A percentile compares a stretch with the other conserved stretches of the same genome.
phyloP scores from a whole-genome alignment of 495 filamentous ascomycete species.

The Penicillium pulvis region DNA sequence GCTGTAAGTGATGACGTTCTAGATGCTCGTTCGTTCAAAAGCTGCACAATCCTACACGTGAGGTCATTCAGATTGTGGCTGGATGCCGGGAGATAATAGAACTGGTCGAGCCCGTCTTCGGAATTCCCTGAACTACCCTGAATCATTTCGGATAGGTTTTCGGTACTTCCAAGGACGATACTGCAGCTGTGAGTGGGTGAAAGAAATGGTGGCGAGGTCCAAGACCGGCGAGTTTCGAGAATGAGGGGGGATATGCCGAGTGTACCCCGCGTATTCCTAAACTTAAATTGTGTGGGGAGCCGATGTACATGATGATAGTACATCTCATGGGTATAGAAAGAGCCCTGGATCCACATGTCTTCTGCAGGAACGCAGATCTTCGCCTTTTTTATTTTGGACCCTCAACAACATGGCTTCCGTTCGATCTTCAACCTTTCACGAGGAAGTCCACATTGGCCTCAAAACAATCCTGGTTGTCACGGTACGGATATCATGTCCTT shows the following conservation, averaged over 20 bases:
- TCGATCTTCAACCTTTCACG: background rate
- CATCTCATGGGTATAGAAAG: background rate
- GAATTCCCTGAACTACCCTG: background rate
- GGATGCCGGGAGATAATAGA: background rate
- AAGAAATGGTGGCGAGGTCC: background rate
- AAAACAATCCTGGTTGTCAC: background rate
- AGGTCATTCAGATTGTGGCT: background rate
- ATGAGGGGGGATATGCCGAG: background rate
- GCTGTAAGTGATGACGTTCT: background rate
- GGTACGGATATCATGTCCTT: background rate
- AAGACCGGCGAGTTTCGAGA: background rate
- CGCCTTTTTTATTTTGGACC: background rate
- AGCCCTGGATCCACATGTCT: background rate
- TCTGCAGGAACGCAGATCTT: background rate
- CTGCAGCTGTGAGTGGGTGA: background rate
- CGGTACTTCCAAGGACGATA: background rate
- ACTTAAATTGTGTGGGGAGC: background rate
- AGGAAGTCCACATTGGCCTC: background rate
- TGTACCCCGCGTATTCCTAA: background rate
- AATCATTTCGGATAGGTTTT: background rate
- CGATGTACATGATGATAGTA: background rate
- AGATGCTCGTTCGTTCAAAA: background rate
- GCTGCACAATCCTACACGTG: background rate
- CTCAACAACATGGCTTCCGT: background rate
- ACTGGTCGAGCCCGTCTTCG: background rate